Conservation (phyloP, 2,329 filamentous ascomycete genomes). For the Fusarium sp. region DNA sequence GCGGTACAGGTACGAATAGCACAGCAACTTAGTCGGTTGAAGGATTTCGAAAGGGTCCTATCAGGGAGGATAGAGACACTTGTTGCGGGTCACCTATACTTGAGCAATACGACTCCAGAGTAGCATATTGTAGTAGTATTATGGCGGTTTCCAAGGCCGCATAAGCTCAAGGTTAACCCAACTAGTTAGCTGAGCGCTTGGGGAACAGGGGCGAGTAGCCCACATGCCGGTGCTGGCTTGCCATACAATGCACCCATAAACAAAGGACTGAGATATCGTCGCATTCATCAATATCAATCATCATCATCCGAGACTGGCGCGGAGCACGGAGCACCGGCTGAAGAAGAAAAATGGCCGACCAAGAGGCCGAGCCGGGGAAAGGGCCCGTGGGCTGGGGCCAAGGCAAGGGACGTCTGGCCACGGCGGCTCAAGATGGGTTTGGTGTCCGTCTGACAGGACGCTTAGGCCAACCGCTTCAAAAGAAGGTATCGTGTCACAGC, state of each 20-base stretch:
- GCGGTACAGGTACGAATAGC: slow-evolving; percentile 15
- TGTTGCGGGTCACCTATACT: slow-evolving; percentile 12
- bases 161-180: slow-evolving; percentile 18
- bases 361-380: slow-evolving; percentile 46
- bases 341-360: slow-evolving; percentile 44
- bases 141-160: background rate
- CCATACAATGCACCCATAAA: background rate
- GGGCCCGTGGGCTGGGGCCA: slow-evolving; percentile 27
- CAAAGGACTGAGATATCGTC: background rate
- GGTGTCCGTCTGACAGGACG: slow-evolving; percentile 46
- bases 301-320: slow-evolving; percentile 32
- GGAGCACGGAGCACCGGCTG: slow-evolving; percentile 31
- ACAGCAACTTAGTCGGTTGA: background rate
- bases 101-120: slow-evolving; percentile 17
- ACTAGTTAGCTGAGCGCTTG: slow-evolving; percentile 4
- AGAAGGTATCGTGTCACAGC: slow-evolving; percentile 23
- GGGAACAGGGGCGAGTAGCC: slow-evolving; percentile 21
- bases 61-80: slow-evolving; percentile 10
- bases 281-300: slow-evolving; percentile 26
- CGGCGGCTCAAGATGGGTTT: slow-evolving; percentile 36
- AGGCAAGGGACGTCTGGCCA: slow-evolving; percentile 34
- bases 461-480: slow-evolving; percentile 40
- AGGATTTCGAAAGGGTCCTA: background rate
- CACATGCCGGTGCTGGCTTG: background rate
- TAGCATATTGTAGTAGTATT: background rate